These are phyloP conservation scores for Nakaseomyces bracarensis DNA, from an alignment of 1,139 yeast species.

Conservation along the genomic window DNA sequence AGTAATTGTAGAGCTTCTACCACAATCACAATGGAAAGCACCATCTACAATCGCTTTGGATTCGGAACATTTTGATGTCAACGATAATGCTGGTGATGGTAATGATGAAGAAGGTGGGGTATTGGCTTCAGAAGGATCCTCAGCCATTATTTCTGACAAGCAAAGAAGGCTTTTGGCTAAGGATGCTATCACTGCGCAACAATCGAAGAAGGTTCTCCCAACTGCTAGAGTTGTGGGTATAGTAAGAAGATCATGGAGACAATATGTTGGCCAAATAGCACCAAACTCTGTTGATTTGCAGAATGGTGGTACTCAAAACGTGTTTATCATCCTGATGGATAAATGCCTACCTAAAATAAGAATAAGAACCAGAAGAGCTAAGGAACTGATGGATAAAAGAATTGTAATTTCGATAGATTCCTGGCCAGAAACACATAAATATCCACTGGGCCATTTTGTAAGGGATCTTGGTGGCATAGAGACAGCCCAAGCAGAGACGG, in stretches of 20 bases:
- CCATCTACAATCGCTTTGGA: slow-evolving; percentile 77
- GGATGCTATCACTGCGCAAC: slow-evolving; percentile 61
- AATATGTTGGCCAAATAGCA: slow-evolving; percentile 90
- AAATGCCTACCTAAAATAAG: slow-evolving; percentile 78
- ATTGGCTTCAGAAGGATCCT: slow-evolving; percentile 23
- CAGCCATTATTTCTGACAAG: slow-evolving; percentile 52
- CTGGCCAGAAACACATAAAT: slow-evolving; percentile 79
- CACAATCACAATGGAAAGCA: slow-evolving; percentile 79
- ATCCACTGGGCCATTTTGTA: slow-evolving; percentile 93
- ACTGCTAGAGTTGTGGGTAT: slow-evolving; percentile 90
- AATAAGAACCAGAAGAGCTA: slow-evolving; percentile 79
- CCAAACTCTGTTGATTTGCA: slow-evolving; percentile 62
- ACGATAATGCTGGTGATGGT: slow-evolving; percentile 52
- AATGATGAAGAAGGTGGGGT: slow-evolving; percentile 35
- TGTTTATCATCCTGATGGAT: slow-evolving; percentile 85
- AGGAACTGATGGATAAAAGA: slow-evolving; percentile 73
- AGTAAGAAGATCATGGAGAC: slow-evolving; percentile 87
- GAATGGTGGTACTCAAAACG: slow-evolving; percentile 54
- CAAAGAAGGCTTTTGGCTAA: slow-evolving; percentile 70
- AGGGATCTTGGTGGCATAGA: slow-evolving; percentile 85
- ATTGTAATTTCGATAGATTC: slow-evolving; percentile 87
- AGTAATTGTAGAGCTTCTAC: slow-evolving; percentile 84
- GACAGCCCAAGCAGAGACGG: slow-evolving; percentile 92
- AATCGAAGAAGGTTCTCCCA: slow-evolving; percentile 57
- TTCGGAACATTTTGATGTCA: slow-evolving; percentile 56